Percentiles rank a stretch among this genome's conserved stretches.
Evolutionary conservation across 768 basidiomycete genomes (phyloP).

Genomic region (Lanmaoa rubissima): DNA sequence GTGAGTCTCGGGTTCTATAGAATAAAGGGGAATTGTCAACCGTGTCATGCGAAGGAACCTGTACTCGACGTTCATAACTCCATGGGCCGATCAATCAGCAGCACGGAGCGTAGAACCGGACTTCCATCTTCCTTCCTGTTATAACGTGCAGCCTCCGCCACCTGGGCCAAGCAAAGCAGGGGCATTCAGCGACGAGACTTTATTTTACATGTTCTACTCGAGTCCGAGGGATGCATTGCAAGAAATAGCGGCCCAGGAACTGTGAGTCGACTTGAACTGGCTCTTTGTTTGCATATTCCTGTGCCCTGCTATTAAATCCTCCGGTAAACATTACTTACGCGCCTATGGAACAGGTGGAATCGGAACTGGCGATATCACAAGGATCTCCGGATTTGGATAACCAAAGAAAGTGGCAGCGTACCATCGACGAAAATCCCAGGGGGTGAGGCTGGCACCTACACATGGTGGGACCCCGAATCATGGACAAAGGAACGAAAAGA

Average conservation of each 20-base stretch:
- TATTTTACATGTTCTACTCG: slow-evolving; percentile 98
- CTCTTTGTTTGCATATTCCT: slow-evolving; percentile 4
- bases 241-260: slow-evolving; percentile 91
- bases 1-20: slow-evolving; percentile 48
- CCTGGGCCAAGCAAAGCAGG: slow-evolving; percentile 78
- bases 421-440: slow-evolving; percentile 76
- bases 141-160: slow-evolving; percentile 86
- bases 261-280: slow-evolving; percentile 56
- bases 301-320: slow-evolving; percentile 1
- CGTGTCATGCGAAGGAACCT: slow-evolving; percentile 51
- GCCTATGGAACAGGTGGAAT: slow-evolving; percentile 59
- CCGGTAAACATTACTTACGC: slow-evolving; percentile 2
- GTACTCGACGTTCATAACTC: slow-evolving; percentile 92
- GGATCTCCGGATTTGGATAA: slow-evolving; percentile 78
- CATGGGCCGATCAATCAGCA: slow-evolving; percentile 90
- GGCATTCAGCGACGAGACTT: slow-evolving; percentile 91
- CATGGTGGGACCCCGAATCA: slow-evolving; percentile 84
- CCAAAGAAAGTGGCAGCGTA: slow-evolving; percentile 80
- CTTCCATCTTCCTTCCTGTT: slow-evolving; percentile 87
- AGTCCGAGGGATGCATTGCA: slow-evolving; percentile 89
- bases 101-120: slow-evolving; percentile 88
- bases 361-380: slow-evolving; percentile 98
- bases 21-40: slow-evolving; percentile 19
- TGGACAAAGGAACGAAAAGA: slow-evolving; percentile 78
- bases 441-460: slow-evolving; percentile 86